Conservation (phyloP, 1,139 yeast species). For the Maudiozyma humilis region DNA sequence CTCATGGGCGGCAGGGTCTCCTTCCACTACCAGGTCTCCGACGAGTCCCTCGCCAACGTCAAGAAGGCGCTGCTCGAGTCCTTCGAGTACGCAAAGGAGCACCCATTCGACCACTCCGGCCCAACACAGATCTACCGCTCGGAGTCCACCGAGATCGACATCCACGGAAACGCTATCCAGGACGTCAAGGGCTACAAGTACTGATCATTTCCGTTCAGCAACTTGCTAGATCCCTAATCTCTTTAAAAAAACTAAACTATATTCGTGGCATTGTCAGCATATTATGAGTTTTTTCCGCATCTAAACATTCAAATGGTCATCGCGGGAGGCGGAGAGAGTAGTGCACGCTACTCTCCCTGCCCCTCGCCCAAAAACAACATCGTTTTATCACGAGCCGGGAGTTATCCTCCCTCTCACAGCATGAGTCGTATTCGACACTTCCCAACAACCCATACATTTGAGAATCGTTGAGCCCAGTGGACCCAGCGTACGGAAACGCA, state of each 20-base stretch:
- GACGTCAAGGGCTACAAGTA: slow-evolving; percentile 30
- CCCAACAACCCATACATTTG: slow-evolving; percentile 18
- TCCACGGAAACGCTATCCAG: slow-evolving; percentile 25
- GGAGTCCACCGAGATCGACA: slow-evolving; percentile 30
- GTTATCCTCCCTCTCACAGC: no score
- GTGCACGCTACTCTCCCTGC: no score
- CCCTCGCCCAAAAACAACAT: no score
- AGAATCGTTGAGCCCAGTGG: slow-evolving; percentile 18
- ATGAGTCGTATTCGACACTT: neutral
- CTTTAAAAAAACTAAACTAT: slow-evolving; percentile 7
- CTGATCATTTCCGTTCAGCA: slow-evolving; percentile 13
- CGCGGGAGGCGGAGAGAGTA: no score
- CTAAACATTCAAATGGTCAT: slow-evolving; percentile 3
- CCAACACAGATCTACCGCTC: slow-evolving; percentile 38
- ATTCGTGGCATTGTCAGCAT: slow-evolving; percentile 20
- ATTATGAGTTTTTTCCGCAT: slow-evolving; percentile 3
- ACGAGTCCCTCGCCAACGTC: slow-evolving; percentile 56
- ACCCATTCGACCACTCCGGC: slow-evolving; percentile 36
- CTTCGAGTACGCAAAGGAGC: slow-evolving; percentile 36
- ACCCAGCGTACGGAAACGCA: neutral
- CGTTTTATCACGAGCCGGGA: no score
- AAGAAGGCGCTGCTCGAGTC: slow-evolving; percentile 55
- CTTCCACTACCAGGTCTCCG: slow-evolving; percentile 73
- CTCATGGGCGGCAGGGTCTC: slow-evolving; percentile 72
- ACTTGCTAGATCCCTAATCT: no score